Evolutionary conservation across 139 green algal species (phyloP).

Genomic region (Tetradesmus lagerheimii): DNA sequence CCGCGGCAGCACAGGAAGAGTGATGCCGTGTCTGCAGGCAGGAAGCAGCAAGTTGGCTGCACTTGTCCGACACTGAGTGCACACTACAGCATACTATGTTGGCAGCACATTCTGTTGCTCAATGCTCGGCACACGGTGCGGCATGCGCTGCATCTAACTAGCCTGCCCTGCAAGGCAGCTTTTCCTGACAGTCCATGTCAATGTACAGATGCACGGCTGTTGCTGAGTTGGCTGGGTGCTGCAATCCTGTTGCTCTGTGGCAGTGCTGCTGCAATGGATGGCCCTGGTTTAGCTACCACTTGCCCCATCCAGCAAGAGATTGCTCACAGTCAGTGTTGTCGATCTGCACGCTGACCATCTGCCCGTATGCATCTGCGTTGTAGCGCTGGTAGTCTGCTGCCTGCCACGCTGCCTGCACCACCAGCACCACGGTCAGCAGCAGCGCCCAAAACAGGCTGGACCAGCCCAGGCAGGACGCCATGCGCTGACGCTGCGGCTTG

Average conservation of each 20-base stretch:
- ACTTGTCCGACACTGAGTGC: neutral
- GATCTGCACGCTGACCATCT: neutral
- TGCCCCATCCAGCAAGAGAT: no score
- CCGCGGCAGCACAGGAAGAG: slow-evolving; percentile 1
- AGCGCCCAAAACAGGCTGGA: slow-evolving; percentile 12
- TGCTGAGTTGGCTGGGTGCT: no score
- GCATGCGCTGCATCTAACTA: no score
- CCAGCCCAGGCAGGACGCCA: slow-evolving; percentile 14
- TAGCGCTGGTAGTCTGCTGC: neutral
- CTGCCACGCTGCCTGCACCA: slow-evolving; percentile 18
- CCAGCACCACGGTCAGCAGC: neutral
- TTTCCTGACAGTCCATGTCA: no score
- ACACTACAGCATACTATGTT: neutral
- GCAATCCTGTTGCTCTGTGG: no score
- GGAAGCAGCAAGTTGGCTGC: neutral
- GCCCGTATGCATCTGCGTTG: neutral
- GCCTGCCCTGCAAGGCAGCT: no score
- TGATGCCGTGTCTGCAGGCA: neutral
- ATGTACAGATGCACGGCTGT: no score
- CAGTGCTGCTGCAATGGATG: no score
- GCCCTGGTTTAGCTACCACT: no score
- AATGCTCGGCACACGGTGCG: no score
- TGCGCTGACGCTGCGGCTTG: neutral
- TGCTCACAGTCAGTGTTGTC: slow-evolving; percentile 17
- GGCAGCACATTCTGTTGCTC: no score